These are phyloP conservation scores for Sherardia arvensis DNA, from an alignment of 257 asterid genomes.

Conservation along the genomic window DNA sequence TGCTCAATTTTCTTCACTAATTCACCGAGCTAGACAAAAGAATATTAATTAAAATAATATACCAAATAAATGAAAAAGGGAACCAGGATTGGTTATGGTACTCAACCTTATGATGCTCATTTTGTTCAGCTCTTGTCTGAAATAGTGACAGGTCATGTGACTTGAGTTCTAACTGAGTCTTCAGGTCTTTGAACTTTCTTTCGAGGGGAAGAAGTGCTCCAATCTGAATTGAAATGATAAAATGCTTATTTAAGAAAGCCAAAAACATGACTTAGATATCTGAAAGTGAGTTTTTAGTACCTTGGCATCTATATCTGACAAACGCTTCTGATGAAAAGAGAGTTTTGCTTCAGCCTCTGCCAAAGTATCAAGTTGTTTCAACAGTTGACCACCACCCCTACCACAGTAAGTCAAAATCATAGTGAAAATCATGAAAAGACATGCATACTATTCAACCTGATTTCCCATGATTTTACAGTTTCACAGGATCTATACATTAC, in stretches of 20 bases:
- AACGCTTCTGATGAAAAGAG: constrained; percentile 48
- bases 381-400: constrained; percentile 94
- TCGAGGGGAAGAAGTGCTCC: constrained; percentile 80
- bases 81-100: neutral
- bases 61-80: neutral
- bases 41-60: neutral
- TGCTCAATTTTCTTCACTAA: constrained; percentile 66
- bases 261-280: neutral
- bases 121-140: constrained; percentile 84
- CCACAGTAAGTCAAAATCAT: constrained; percentile 20
- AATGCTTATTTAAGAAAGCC: neutral
- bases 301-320: constrained; percentile 67
- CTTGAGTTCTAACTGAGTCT: constrained; percentile 78
- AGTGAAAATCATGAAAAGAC: constrained; percentile 5
- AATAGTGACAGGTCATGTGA: constrained; percentile 77
- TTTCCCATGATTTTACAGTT: neutral
- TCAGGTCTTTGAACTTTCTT: constrained; percentile 70
- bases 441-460: neutral
- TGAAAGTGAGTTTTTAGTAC: constrained; percentile 20
- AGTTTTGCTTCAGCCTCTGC: constrained; percentile 70
- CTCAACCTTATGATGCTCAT: constrained; percentile 94
- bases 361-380: constrained; percentile 78
- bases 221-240: constrained; percentile 43
- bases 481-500: neutral
- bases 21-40: constrained; percentile 63